A percentile compares a stretch with the other conserved stretches of the same genome.
Conservation (phyloP, 257 asterid species). For the Eustoma russellianum region DNA sequence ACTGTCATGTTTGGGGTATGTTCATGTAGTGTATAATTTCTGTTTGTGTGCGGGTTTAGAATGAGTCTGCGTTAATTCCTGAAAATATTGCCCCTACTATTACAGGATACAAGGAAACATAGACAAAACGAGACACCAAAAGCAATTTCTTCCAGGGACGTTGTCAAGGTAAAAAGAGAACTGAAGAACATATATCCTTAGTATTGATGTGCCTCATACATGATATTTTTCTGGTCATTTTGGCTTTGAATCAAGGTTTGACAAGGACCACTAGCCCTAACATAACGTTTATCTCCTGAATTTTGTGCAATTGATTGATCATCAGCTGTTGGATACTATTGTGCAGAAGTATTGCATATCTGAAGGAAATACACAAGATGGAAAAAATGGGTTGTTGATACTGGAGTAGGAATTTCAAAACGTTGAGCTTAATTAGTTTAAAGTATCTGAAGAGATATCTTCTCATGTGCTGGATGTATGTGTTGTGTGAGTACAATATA, state of each 20-base stretch:
- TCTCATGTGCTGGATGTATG: not conserved
- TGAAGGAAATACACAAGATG: not conserved
- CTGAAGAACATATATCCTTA: slow-evolving; percentile 11
- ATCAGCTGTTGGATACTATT: not conserved
- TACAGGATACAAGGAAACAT: slow-evolving; percentile 63
- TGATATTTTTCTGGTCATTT: not conserved
- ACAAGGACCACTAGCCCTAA: too few species aligned
- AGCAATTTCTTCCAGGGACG: slow-evolving; percentile 46
- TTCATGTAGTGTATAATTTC: slow-evolving; percentile 3
- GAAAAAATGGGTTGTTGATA: not conserved
- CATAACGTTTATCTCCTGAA: not conserved
- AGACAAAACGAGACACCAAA: slow-evolving; percentile 54
- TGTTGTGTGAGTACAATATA: not conserved
- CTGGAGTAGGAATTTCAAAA: not conserved
- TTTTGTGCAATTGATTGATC: not conserved
- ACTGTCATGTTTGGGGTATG: slow-evolving; percentile 95
- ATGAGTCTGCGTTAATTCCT: not conserved
- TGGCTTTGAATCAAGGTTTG: not conserved
- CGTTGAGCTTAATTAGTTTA: not conserved
- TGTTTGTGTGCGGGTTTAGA: not conserved
- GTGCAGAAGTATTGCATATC: not conserved
- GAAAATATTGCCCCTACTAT: slow-evolving; percentile 11
- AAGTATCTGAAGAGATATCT: not conserved
- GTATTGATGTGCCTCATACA: not conserved
- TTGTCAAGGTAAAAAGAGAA: slow-evolving; percentile 41